Percentiles rank a stretch among this genome's conserved stretches.
These are phyloP conservation scores for Fusarium sp. DNA, from an alignment of 2,329 filamentous ascomycete species.

Conservation along the genomic window DNA sequence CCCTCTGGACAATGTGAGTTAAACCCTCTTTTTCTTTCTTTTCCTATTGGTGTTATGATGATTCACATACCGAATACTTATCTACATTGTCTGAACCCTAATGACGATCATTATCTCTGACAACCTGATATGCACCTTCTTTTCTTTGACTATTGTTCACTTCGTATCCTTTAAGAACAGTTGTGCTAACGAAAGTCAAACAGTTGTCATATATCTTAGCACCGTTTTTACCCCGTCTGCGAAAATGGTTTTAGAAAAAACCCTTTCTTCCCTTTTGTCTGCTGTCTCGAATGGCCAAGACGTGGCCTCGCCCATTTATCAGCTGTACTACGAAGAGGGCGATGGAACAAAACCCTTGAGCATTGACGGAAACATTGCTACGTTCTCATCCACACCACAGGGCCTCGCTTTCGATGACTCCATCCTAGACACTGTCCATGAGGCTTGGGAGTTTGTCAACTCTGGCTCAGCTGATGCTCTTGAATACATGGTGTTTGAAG, in stretches of 20 bases:
- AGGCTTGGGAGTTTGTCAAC: conserved; percentile 76
- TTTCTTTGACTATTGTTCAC: conserved; percentile 18
- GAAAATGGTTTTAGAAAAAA: conserved; percentile 52
- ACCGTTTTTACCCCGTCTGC: conserved; percentile 54
- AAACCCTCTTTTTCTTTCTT: conserved; percentile 23
- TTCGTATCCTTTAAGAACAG: conserved; percentile 13
- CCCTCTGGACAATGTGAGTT: conserved; percentile 89
- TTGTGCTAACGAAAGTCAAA: conserved; percentile 49
- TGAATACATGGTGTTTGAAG: conserved; percentile 82
- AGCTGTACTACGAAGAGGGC: conserved; percentile 67
- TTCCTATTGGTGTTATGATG: conserved; percentile 77
- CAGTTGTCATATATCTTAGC: conserved; percentile 53
- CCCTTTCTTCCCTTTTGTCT: conserved; percentile 58
- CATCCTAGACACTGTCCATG: conserved; percentile 73
- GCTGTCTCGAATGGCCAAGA: conserved; percentile 48
- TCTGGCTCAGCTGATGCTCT: conserved; percentile 59
- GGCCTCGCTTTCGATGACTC: conserved; percentile 81
- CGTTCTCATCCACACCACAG: conserved; percentile 69
- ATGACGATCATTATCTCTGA: conserved; percentile 91
- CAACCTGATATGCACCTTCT: conserved; percentile 77
- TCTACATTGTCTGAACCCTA: conserved; percentile 99
- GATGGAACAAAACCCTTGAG: conserved; percentile 45
- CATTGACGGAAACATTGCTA: conserved; percentile 59
- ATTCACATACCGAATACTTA: conserved; percentile 90
- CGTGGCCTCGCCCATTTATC: conserved; percentile 58